Conservation (phyloP, 139 green algal genomes). For the Picochlorum sp. region DNA sequence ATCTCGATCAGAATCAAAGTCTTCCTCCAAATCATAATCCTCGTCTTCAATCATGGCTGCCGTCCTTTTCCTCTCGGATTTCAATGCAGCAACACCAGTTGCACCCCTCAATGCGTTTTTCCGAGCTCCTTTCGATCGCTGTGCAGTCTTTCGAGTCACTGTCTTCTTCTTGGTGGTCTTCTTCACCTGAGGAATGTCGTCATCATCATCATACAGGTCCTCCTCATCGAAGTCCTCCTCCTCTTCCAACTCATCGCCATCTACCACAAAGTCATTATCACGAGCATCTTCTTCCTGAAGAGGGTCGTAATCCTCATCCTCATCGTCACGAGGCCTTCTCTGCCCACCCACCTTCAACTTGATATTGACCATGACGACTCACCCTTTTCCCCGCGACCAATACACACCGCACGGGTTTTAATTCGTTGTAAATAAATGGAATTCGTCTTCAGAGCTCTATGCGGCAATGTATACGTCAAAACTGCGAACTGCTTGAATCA, state of each 20-base stretch:
- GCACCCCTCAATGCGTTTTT: neutral
- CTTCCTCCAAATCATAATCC: slow-evolving; percentile 37
- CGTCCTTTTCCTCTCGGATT: neutral
- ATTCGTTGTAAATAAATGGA: too few relatives aligned
- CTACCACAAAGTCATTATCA: slow-evolving; percentile 4
- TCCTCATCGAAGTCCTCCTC: slow-evolving; percentile 23
- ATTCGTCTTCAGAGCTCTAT: too few relatives aligned
- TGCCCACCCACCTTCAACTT: neutral
- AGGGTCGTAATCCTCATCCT: neutral
- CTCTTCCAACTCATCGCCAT: slow-evolving; percentile 15
- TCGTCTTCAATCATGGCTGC: slow-evolving; percentile 8
- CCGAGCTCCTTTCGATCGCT: neutral
- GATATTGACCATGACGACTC: too few relatives aligned
- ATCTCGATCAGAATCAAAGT: slow-evolving; percentile 30
- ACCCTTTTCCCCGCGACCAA: too few relatives aligned
- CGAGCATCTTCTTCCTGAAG: neutral
- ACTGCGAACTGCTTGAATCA: too few relatives aligned
- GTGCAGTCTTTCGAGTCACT: neutral
- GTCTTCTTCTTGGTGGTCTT: neutral
- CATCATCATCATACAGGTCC: neutral
- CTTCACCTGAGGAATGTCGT: neutral
- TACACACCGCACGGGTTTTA: too few relatives aligned
- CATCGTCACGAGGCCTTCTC: neutral
- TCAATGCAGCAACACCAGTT: neutral
- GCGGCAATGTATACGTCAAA: too few relatives aligned